Conservation (phyloP, 2,329 filamentous ascomycete genomes). For the Monosporascus sp. region DNA sequence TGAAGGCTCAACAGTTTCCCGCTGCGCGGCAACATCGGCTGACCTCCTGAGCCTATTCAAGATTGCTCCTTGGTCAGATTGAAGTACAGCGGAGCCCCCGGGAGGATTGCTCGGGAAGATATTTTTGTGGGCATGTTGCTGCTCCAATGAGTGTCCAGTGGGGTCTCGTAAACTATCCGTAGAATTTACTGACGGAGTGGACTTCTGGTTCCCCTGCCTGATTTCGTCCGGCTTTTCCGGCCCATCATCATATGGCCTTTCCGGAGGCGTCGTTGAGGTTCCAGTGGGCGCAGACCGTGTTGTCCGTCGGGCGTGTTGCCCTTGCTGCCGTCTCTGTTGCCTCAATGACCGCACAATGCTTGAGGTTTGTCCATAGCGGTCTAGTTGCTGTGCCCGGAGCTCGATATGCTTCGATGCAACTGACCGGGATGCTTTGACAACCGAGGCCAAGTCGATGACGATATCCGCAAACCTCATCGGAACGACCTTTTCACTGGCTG, state of each 20-base stretch:
- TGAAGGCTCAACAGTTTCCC: not conserved
- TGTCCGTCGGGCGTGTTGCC: not conserved
- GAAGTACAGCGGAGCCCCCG: constrained; percentile 3
- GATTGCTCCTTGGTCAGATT: constrained; percentile 18
- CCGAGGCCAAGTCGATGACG: constrained; percentile 62
- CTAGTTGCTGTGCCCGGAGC: constrained; percentile 49
- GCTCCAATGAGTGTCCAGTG: not conserved
- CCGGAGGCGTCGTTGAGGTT: constrained; percentile 2
- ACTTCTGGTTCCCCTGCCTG: constrained; percentile 1
- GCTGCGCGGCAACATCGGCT: constrained; percentile 1
- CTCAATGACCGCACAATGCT: constrained; percentile 34
- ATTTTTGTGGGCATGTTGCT: constrained; percentile 5
- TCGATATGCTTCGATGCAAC: constrained; percentile 60
- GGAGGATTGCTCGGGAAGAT: constrained; percentile 7
- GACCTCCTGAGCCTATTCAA: constrained; percentile 13
- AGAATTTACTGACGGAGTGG: not conserved
- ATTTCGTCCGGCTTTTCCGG: not conserved
- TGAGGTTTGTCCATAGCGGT: constrained; percentile 42
- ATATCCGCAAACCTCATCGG: constrained; percentile 58
- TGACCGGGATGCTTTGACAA: constrained; percentile 63
- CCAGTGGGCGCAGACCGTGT: not conserved
- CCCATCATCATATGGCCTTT: constrained; percentile 2
- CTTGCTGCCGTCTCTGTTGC: constrained; percentile 6
- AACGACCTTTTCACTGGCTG: constrained; percentile 6
- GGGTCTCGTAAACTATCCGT: not conserved